Base-by-base conservation (phyloP, 1,139 yeast species). In the Yamadazyma sp. region DNA sequence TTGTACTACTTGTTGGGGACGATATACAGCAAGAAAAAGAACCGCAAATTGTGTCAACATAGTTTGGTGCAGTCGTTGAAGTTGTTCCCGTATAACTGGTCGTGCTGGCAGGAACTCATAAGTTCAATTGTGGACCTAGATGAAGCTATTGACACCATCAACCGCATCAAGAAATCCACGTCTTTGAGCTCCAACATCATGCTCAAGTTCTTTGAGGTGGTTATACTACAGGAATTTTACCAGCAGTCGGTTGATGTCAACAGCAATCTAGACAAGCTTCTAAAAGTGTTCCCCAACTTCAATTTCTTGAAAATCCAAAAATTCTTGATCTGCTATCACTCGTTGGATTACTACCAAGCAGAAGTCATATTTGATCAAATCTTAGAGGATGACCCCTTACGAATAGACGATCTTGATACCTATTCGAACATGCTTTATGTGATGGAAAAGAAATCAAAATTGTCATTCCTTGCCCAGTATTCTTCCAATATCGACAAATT, bases 401-500 rank as follows among this genome's bases (percentile, higher is more conserved):
- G 97, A 37, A 66, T 94, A 25, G 98, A 92, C 54, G 96, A 89
- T 54, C 68, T 92, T 64, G 98, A 92, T 57, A 79, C 87, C 0
- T 94, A 86, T 60, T 91, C 98, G 12, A 92, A 94, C 61, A 87
- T 94, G 63, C 72, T 94, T 33, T 94, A 89, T 56, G 98, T 94
- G 25, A 88, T 88, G 87, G 97, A 89, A 53, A 87, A 88, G 58
- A 77, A 81, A 45, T 74, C 95, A 1, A 89, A 92, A 57, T 70
- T 94, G 23, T 86, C 97, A 15, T 87, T 78, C 51, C 62, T 94
- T 38, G 97, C 98, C 1, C 97, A 89, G 54, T 77, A 83, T 56
- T 88, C 95, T 0, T 77, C 87, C 0, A 79, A 80, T 40, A 79
- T 91, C 17, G 98, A 94, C 62, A 83, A 82, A 54, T 88, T 87